Evolutionary conservation across 1,139 yeast genomes (phyloP).

Genomic region (Suhomyces terraborum): DNA sequence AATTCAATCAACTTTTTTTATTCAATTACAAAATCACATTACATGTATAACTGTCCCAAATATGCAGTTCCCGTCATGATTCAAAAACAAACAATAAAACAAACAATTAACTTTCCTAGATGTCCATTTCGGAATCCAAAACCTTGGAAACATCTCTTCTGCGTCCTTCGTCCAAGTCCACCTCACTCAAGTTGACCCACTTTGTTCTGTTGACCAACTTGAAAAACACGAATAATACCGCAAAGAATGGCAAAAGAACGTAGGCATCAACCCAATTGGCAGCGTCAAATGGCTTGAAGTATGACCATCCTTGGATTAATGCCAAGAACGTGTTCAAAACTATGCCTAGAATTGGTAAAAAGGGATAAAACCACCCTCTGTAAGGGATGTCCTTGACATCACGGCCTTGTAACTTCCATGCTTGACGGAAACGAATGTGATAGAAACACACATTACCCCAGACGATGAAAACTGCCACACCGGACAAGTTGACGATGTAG

Average conservation of each 20-base stretch:
- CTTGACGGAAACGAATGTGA: slow-evolving; percentile 52
- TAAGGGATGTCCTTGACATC: slow-evolving; percentile 53
- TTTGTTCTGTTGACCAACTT: slow-evolving; percentile 46
- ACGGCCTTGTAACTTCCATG: slow-evolving; percentile 51
- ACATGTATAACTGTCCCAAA: not conserved
- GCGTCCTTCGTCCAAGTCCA: slow-evolving; percentile 50
- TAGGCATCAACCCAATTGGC: slow-evolving; percentile 67
- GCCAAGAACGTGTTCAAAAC: slow-evolving; percentile 54
- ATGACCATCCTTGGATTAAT: slow-evolving; percentile 70
- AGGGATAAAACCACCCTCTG: slow-evolving; percentile 55
- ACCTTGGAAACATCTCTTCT: slow-evolving; percentile 27
- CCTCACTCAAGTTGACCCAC: slow-evolving; percentile 42
- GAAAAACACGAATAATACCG: slow-evolving; percentile 42
- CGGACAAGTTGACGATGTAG: slow-evolving; percentile 56
- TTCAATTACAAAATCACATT: no score
- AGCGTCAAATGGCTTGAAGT: slow-evolving; percentile 61
- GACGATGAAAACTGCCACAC: slow-evolving; percentile 58
- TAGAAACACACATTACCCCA: slow-evolving; percentile 49
- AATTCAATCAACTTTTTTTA: no score
- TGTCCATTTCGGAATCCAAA: slow-evolving; percentile 3
- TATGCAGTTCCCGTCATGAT: not conserved
- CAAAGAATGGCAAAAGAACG: slow-evolving; percentile 60
- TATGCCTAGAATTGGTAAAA: slow-evolving; percentile 53
- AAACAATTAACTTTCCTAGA: not conserved
- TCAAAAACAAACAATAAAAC: no score